Evolutionary conservation across 768 basidiomycete species (phyloP), one percentile per base, ranked within the genome.

Genomic region (Lentinula boryana): DNA sequence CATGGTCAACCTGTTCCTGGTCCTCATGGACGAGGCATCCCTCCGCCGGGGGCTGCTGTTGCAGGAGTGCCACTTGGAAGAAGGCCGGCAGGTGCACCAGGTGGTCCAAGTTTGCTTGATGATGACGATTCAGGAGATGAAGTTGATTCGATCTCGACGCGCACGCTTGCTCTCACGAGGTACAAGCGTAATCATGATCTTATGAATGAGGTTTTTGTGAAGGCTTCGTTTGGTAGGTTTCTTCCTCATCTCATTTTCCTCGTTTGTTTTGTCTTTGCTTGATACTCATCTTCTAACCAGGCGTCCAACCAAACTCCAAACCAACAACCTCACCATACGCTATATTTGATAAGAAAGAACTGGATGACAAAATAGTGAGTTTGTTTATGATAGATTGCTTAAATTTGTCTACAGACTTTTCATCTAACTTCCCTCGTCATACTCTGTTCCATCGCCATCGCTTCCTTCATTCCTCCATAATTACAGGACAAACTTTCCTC

Each of bases 131-230:
- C 62, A 5, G 58, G 35, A 33, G 86, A 89, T 65, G 88, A 90
- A 63, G 72, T 78, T 23, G 90, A 92, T 61, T 76, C 80, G 62
- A 87, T 92, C 61, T 88, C 91, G 0, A 84, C 88, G 1, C 81
- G 88, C 46, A 83, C 88, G 2, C 77, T 92, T 15, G 88, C 91
- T 6, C 67, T 88, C 38, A 81, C 84, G 16, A 79, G 91, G 38
- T 93, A 91, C 68, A 82, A 80, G 64, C 84, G 90, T 5, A 93
- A 93, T 66, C 89, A 93, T 66, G 91, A 91, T 48, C 76, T 88
- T 62, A 93, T 93, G 90, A 87, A 87, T 67, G 88, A 88, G 46
- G 87, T 93, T 1, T 92, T 93, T 71, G 79, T 78, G 64, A 80
- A 83, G 64, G 90, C 91, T 23, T 88, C 87, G 0, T 88, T 84